A percentile compares a stretch with the other conserved stretches of the same genome.
These are phyloP conservation scores for Tilletia horrida DNA, from an alignment of 1,284 basidiomycete genomes.

Conservation along the genomic window DNA sequence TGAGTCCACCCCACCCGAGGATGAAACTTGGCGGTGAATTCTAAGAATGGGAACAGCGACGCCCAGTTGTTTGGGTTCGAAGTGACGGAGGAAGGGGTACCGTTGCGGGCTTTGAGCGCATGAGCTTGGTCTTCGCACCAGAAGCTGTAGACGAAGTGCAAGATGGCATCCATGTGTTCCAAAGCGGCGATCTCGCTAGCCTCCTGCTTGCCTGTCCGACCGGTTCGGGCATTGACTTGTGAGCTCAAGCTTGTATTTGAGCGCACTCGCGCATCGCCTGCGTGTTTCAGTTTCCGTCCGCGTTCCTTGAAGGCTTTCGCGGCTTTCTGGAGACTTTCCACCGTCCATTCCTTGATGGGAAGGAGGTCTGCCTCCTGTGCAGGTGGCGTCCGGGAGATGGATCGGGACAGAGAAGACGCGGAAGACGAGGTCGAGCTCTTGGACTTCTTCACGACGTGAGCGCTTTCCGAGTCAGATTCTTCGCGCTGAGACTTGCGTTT, in stretches of 20 bases:
- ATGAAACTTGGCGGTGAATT: conserved; percentile 5
- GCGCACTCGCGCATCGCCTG: conserved; percentile 39
- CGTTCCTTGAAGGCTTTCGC: conserved; percentile 16
- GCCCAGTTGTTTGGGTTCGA: not conserved
- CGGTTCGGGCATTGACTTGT: not conserved
- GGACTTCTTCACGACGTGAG: not conserved
- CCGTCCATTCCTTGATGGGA: conserved; percentile 3
- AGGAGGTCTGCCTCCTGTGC: not conserved
- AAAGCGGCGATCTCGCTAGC: conserved; percentile 53
- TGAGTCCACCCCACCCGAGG: not conserved
- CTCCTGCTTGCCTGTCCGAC: not conserved
- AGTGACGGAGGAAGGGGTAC: not conserved
- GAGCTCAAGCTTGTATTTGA: not conserved
- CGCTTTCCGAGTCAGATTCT: not conserved
- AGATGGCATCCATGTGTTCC: conserved; percentile 58
- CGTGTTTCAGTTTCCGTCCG: conserved; percentile 53
- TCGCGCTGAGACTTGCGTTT: conserved; percentile 2
- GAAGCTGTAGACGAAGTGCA: conserved; percentile 59
- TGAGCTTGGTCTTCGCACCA: conserved; percentile 57
- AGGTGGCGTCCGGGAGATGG: not conserved
- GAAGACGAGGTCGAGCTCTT: not conserved
- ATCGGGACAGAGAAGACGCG: not conserved
- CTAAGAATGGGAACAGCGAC: conserved; percentile 1
- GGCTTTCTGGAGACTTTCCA: not conserved
- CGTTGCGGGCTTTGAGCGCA: conserved; percentile 20